A percentile compares a stretch with the other conserved stretches of the same genome.
phyloP scores from a whole-genome alignment of 805 yeast genomes.

The Yamadazyma sp. region DNA sequence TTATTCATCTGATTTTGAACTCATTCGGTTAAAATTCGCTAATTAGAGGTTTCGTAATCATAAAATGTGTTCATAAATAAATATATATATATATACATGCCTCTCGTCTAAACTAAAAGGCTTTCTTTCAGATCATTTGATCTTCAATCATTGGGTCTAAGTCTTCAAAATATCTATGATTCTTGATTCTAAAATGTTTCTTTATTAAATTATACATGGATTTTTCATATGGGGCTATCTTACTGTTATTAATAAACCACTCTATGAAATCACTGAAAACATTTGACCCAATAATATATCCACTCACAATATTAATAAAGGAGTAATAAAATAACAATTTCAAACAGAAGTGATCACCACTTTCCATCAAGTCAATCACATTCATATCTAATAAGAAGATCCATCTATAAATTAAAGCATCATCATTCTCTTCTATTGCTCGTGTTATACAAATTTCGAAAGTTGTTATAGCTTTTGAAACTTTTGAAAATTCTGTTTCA shows the following conservation, averaged over 20 bases:
- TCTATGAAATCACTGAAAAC: neutral
- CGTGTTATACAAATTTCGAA: slow-evolving; percentile 3
- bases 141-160: too few relatives aligned
- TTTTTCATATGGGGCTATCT: neutral
- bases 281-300: neutral
- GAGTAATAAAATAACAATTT: slow-evolving; percentile 22
- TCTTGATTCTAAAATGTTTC: too few relatives aligned
- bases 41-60: too few relatives aligned
- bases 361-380: slow-evolving; percentile 17
- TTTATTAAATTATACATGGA: too few relatives aligned
- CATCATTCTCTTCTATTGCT: slow-evolving; percentile 4
- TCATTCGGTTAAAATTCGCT: too few relatives aligned
- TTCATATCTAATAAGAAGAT: slow-evolving; percentile 16
- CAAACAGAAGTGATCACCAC: slow-evolving; percentile 18
- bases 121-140: too few relatives aligned
- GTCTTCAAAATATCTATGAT: too few relatives aligned
- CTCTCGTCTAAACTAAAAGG: too few relatives aligned
- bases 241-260: neutral
- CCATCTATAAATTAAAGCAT: slow-evolving; percentile 27
- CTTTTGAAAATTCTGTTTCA: neutral
- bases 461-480: neutral
- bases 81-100: too few relatives aligned
- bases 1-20: too few relatives aligned
- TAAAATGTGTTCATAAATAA: too few relatives aligned
- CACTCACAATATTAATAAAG: slow-evolving; percentile 3